Evolutionary conservation across 306 rosid genomes (phyloP), one percentile per base, ranked within the genome.

Genomic region (Vicia faba): DNA sequence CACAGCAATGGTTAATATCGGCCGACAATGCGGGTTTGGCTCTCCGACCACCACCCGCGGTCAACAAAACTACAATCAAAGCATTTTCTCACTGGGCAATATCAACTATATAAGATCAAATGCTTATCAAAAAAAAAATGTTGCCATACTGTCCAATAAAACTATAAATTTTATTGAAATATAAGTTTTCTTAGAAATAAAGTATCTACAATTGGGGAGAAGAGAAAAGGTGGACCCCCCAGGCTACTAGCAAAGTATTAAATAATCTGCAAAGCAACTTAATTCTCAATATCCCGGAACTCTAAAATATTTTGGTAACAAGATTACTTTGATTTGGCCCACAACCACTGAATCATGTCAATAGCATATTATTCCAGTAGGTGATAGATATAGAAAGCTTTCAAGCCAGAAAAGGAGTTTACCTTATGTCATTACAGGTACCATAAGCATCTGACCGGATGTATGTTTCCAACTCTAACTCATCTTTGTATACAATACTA

Each of bases 391-490:
- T 58, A 57, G 56, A 59, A 57, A 53, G 25, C 74, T 56, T 63
- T 48, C 41, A 39, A 50, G 48, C 62, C 50, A 79, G 36, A 79
- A 51, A 79, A 68, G 38, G 43, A 69, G 44, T 75, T 82, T 84
- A 93, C 97, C 85, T 75, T 50, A 63, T 68, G 36, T 78, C 79
- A 80, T 73, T 80, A 85, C 83, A 84, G 84, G 72, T 80, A 25
- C 95, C 97, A 71, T 88, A 93, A 44, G 73, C 46, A 83, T 84
- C 82, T 41, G 98, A 93, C 31, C 88, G 88, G 63, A 89, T 80
- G 82, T 93, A 93, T 56, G 84, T 75, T 70, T 89, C 98, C 83
- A 89, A 75, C 75, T 89, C 95, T 44, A 71, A 75, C 81, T 93
- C 98, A 64, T 93, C 96, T 80, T 84, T 76, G 84, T 84, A 93